Conservation (phyloP, 257 asterid genomes). For the Fraxinus cuspidata region DNA sequence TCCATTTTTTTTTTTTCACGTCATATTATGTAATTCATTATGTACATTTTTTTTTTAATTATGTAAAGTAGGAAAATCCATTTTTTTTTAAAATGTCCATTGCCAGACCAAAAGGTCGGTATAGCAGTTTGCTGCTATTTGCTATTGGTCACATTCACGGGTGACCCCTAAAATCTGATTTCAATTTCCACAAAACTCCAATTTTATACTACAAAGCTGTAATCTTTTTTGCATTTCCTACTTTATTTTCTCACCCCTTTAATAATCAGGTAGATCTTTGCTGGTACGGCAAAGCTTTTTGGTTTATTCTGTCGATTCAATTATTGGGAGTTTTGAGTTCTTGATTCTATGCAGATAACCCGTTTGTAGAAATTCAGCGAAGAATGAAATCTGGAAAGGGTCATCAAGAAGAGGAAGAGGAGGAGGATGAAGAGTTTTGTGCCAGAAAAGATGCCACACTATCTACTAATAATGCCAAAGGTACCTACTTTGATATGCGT, state of each 20-base stretch:
- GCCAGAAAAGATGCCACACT: constrained; percentile 55
- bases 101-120: constrained; percentile 28
- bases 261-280: constrained; percentile 30
- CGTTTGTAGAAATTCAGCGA: background rate
- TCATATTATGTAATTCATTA: too few species aligned
- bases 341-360: background rate
- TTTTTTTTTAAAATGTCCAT: background rate
- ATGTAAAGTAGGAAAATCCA: too few species aligned
- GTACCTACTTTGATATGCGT: constrained; percentile 23
- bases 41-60: too few species aligned
- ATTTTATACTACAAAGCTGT: constrained; percentile 15
- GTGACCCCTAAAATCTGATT: background rate
- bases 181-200: constrained; percentile 20
- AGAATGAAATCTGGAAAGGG: constrained; percentile 74
- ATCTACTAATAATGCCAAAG: constrained; percentile 57
- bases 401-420: constrained; percentile 54
- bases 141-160: constrained; percentile 8
- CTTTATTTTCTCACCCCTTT: background rate
- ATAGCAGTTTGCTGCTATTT: constrained; percentile 20
- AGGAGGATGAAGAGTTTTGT: constrained; percentile 70
- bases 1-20: too few species aligned
- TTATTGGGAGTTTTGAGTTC: constrained; percentile 27
- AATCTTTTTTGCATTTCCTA: constrained; percentile 19
- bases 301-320: constrained; percentile 26
- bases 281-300: constrained; percentile 17